A percentile compares a stretch with the other conserved stretches of the same genome.
Evolutionary conservation across 208 protist genomes (phyloP).

Genomic region (Acanthamoeba sp.): DNA sequence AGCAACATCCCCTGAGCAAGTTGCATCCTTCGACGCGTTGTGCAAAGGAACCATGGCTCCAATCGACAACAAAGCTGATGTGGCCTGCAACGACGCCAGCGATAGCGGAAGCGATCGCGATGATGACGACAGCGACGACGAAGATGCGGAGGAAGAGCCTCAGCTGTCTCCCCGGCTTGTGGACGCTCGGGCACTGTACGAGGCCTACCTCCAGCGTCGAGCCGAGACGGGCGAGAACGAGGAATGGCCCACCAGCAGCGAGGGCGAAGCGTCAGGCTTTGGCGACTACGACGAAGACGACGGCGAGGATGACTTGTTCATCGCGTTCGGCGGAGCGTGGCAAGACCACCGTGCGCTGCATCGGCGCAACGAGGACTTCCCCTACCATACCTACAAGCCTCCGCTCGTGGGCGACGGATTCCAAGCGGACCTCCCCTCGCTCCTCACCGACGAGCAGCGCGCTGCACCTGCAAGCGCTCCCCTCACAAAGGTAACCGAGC

Average conservation of each 20-base stretch:
- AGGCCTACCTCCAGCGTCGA: constrained; percentile 21
- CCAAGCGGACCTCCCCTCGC: not conserved
- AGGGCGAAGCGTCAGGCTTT: not conserved
- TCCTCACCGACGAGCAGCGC: not conserved
- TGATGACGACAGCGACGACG: constrained; percentile 4
- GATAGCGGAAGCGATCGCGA: not conserved
- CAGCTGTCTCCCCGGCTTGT: constrained; percentile 42
- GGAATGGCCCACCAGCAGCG: not conserved
- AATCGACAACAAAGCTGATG: not conserved
- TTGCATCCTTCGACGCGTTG: too few species aligned
- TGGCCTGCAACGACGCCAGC: not conserved
- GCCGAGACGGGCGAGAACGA: not conserved
- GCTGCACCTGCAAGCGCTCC: not conserved
- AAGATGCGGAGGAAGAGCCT: constrained; percentile 22
- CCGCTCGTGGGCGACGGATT: constrained; percentile 2
- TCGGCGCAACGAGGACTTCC: constrained; percentile 51
- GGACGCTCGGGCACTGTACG: constrained; percentile 16
- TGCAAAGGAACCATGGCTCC: not conserved
- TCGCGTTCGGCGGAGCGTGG: not conserved
- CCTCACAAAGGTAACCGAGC: not conserved
- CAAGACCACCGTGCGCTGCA: constrained; percentile 29
- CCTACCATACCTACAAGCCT: constrained; percentile 52
- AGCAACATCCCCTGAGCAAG: too few species aligned
- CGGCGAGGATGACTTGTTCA: not conserved
- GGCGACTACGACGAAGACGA: not conserved